These are phyloP conservation scores for Grifola frondosa DNA, from an alignment of 1,284 basidiomycete species.

Conservation along the genomic window DNA sequence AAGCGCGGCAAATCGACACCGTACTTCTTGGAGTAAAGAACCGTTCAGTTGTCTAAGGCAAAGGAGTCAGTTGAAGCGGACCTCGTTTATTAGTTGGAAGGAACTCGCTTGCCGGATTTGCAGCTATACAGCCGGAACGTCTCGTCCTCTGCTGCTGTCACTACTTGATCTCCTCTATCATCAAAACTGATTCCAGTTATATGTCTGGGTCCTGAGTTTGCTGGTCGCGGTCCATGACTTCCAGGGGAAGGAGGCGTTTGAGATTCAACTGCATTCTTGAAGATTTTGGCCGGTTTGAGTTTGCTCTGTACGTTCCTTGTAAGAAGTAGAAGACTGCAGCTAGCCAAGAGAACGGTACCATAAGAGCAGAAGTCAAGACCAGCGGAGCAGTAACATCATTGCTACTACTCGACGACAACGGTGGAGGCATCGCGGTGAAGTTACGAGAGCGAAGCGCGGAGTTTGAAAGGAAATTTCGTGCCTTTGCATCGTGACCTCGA, in stretches of 20 bases:
- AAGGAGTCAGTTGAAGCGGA: slow-evolving; percentile 29
- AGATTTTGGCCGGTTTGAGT: slow-evolving; percentile 88
- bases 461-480: slow-evolving; percentile 29
- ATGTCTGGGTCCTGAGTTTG: slow-evolving; percentile 53
- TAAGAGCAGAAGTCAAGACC: slow-evolving; percentile 27
- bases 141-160: slow-evolving; percentile 94
- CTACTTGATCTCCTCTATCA: slow-evolving; percentile 81
- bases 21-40: slow-evolving; percentile 92
- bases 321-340: too few relatives aligned
- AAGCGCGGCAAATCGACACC: slow-evolving; percentile 93
- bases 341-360: too few relatives aligned
- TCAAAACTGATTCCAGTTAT: slow-evolving; percentile 92
- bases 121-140: slow-evolving; percentile 88
- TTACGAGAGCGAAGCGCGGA: slow-evolving; percentile 23
- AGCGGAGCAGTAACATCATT: slow-evolving; percentile 21
- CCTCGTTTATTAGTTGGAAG: slow-evolving; percentile 24
- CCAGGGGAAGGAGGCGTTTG: slow-evolving; percentile 50
- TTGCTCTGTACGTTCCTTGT: too few relatives aligned
- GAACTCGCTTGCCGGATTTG: slow-evolving; percentile 88
- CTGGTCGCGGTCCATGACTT: slow-evolving; percentile 37
- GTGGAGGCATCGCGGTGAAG: slow-evolving; percentile 22
- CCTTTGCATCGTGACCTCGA: slow-evolving; percentile 30
- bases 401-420: slow-evolving; percentile 18
- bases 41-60: slow-evolving; percentile 65
- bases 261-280: slow-evolving; percentile 74